These are phyloP conservation scores for Coemansia biformis DNA, from an alignment of 192 early-diverging fungal species.

Conservation along the genomic window DNA sequence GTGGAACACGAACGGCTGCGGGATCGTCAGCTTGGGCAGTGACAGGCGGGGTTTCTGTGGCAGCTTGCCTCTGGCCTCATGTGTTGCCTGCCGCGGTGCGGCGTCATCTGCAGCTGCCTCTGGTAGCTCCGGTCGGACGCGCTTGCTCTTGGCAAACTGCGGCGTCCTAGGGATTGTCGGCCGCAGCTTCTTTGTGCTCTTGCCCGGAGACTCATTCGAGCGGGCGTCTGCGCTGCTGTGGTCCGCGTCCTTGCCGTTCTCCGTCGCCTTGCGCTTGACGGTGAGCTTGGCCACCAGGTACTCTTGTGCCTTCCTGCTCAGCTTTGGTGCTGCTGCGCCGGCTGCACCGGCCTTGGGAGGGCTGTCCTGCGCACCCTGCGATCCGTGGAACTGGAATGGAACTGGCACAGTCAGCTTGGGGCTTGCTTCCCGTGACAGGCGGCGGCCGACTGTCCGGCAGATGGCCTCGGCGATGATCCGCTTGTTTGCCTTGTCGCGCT, in stretches of 20 bases:
- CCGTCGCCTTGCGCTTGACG: constrained; percentile 13
- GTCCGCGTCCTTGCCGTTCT: background rate
- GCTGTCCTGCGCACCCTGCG: too few relatives aligned
- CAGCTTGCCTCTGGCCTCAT: background rate
- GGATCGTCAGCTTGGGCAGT: constrained; percentile 34
- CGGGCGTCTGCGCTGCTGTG: too few relatives aligned
- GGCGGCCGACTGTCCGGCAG: constrained; percentile 24
- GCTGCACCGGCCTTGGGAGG: too few relatives aligned
- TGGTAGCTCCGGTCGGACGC: constrained; percentile 14
- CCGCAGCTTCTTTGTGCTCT: constrained; percentile 9
- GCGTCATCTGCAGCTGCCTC: constrained; percentile 1
- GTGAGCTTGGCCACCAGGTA: constrained; percentile 17
- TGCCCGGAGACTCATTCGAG: constrained; percentile 1
- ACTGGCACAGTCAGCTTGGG: constrained; percentile 27
- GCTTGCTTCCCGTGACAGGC: constrained; percentile 7
- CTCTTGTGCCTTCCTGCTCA: constrained; percentile 20
- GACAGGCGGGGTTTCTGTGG: constrained; percentile 5
- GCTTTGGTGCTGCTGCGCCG: constrained; percentile 2
- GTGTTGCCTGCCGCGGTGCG: constrained; percentile 3
- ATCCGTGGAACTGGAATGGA: constrained; percentile 35
- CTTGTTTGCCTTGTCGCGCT: constrained; percentile 40
- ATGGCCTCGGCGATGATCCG: constrained; percentile 25
- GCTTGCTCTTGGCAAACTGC: constrained; percentile 43
- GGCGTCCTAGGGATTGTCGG: constrained; percentile 41
- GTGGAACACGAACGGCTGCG: constrained; percentile 54